Evolutionary conservation across 2,329 filamentous ascomycete species (phyloP).

Genomic region (Epichloe coenophiala): DNA sequence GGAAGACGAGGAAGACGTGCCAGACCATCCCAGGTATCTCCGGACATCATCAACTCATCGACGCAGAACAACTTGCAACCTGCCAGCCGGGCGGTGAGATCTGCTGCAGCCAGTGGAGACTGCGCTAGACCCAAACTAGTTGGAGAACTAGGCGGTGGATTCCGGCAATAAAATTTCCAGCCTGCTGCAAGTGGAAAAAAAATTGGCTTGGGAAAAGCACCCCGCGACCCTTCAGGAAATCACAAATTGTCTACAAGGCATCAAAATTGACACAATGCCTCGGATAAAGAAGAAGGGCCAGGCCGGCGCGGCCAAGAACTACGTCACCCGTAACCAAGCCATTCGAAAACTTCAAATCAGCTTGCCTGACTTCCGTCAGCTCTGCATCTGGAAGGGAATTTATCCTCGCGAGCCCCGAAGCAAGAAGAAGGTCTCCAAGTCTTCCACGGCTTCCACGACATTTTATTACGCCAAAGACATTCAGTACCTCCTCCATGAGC

Average conservation of each 20-base stretch:
- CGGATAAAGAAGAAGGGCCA: conserved; percentile 87
- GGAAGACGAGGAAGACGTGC: too few species aligned
- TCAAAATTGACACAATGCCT: conserved; percentile 36
- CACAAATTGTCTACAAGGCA: conserved; percentile 4
- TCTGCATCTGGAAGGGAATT: conserved; percentile 99
- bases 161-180: conserved; percentile 22
- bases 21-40: too few species aligned
- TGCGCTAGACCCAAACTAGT: conserved; percentile 7
- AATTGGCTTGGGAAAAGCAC: conserved; percentile 13
- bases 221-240: conserved; percentile 16
- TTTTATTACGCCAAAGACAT: conserved; percentile 93
- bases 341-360: conserved; percentile 97
- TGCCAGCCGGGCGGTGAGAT: conserved; percentile 13
- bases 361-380: conserved; percentile 88
- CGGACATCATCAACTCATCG: too few species aligned
- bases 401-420: conserved; percentile 94
- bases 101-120: conserved; percentile 1
- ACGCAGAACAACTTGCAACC: too few species aligned
- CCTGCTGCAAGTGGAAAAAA: conserved; percentile 11
- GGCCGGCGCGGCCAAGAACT: conserved; percentile 92
- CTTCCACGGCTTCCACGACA: conserved; percentile 78
- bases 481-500: conserved; percentile 95
- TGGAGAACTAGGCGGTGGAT: conserved; percentile 14
- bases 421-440: conserved; percentile 93
- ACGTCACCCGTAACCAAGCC: conserved; percentile 91